phyloP scores from a whole-genome alignment of 1,284 basidiomycete species.

The Apiotrichum brassicae region DNA sequence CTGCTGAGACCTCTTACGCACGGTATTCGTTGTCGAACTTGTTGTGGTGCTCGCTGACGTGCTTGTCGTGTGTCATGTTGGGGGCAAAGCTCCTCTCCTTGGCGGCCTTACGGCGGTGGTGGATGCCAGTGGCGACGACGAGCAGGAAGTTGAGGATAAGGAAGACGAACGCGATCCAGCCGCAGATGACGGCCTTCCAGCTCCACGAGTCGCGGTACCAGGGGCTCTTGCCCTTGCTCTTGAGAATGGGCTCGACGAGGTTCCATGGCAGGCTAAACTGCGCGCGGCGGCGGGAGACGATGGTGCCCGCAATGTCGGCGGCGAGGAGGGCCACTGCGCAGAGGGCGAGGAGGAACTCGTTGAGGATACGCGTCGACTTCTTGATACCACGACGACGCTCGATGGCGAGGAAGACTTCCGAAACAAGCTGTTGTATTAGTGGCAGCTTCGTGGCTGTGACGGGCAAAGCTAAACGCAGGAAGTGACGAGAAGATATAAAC shows the following conservation, averaged over 20 bases:
- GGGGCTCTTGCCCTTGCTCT: slow-evolving; percentile 3
- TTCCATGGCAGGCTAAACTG: not conserved
- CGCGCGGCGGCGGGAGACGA: not conserved
- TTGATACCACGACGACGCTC: not conserved
- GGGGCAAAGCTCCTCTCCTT: not conserved
- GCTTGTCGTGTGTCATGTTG: not conserved
- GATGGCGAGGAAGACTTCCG: slow-evolving; percentile 9
- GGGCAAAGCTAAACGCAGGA: too few relatives aligned
- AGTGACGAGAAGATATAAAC: too few relatives aligned
- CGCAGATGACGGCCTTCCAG: slow-evolving; percentile 9
- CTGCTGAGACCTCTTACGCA: not conserved
- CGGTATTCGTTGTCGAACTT: not conserved
- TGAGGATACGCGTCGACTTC: slow-evolving; percentile 6
- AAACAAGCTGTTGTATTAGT: slow-evolving; percentile 6
- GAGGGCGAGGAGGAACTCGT: slow-evolving; percentile 13
- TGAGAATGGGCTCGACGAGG: slow-evolving; percentile 1
- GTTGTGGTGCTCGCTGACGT: not conserved
- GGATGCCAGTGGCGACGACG: slow-evolving; percentile 7
- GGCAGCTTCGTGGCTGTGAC: not conserved
- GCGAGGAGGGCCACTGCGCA: slow-evolving; percentile 8
- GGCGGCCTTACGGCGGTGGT: slow-evolving; percentile 7
- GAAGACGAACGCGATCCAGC: slow-evolving; percentile 11
- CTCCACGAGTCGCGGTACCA: slow-evolving; percentile 5
- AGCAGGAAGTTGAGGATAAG: slow-evolving; percentile 9
- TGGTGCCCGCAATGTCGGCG: slow-evolving; percentile 3